These are phyloP conservation scores for sorghum (Sorghum bicolor) DNA, from an alignment of 176 grass and related monocot species.

Conservation along the genomic window Sorghum_bicolor_NCBIv3 NC_012873.2:51724001-51724500, in stretches of 20 bases:
- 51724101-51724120: conserved; percentile 11
- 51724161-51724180: background rate
- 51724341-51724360: no score
- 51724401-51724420: no score
- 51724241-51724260: background rate
- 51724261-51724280: no score
- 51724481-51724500: no score
- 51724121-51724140: background rate
- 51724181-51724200: background rate
- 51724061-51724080: background rate
- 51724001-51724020: conserved; percentile 52
- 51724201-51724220: background rate
- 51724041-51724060: conserved; percentile 40
- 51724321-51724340: no score
- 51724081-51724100: background rate
- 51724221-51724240: background rate
- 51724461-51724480: no score
- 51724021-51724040: conserved; percentile 46
- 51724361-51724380: no score
- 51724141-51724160: conserved; percentile 7
- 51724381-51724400: no score
- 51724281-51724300: no score
- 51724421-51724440: no score
- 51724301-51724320: no score
- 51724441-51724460: no score